phyloP scores from a whole-genome alignment of 2,329 filamentous ascomycete species.

The Coniochaeta hoffmannii region DNA sequence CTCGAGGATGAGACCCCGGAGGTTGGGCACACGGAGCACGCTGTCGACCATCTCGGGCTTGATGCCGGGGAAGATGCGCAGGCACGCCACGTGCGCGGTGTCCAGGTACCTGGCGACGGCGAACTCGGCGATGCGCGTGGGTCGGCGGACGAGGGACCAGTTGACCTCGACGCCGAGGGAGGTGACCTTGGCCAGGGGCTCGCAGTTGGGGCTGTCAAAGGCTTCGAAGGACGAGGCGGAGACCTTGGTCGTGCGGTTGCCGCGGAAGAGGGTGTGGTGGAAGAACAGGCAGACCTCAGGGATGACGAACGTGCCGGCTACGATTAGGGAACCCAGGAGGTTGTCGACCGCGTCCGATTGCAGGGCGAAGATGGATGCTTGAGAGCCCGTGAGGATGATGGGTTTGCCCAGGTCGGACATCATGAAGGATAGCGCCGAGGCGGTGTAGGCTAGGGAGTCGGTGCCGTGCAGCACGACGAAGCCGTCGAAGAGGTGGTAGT shows the following conservation, averaged over 20 bases:
- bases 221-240: slow-evolving; percentile 81
- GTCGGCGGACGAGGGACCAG: slow-evolving; percentile 70
- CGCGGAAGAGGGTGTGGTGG: slow-evolving; percentile 82
- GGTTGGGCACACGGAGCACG: slow-evolving; percentile 66
- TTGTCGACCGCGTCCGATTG: slow-evolving; percentile 92
- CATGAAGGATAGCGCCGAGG: slow-evolving; percentile 89
- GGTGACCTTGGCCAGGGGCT: slow-evolving; percentile 73
- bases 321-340: slow-evolving; percentile 77
- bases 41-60: slow-evolving; percentile 89
- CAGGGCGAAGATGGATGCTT: slow-evolving; percentile 81
- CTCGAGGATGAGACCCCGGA: slow-evolving; percentile 78
- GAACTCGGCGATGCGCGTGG: slow-evolving; percentile 68
- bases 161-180: slow-evolving; percentile 74
- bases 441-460: slow-evolving; percentile 82
- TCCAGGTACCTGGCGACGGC: slow-evolving; percentile 67
- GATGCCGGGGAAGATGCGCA: slow-evolving; percentile 88
- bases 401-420: slow-evolving; percentile 85
- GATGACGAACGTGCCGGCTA: slow-evolving; percentile 87
- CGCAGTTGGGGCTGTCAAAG: slow-evolving; percentile 81
- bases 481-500: slow-evolving; percentile 83
- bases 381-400: slow-evolving; percentile 75
- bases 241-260: slow-evolving; percentile 82
- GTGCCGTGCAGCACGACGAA: slow-evolving; percentile 90
- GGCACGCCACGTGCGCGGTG: slow-evolving; percentile 81
- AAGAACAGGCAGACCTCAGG: slow-evolving; percentile 93